Percentiles rank a stretch among this genome's conserved stretches.
These are phyloP conservation scores for Chlamydomonas schloesseri DNA, from an alignment of 139 green algal species.

Conservation along the genomic window DNA sequence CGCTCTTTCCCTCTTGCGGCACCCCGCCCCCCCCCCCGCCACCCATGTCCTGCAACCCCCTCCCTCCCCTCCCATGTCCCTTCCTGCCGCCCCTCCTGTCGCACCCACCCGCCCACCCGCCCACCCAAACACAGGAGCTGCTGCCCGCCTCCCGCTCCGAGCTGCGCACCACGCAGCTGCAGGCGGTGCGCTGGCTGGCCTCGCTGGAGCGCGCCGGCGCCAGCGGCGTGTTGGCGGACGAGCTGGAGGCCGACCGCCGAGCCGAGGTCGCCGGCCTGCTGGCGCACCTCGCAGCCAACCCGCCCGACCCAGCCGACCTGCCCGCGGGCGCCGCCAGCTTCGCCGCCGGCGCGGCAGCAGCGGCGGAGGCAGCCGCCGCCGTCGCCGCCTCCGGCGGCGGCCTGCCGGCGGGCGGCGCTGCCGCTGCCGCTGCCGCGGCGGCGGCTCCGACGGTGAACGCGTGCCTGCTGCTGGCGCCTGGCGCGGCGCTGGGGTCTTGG, in stretches of 20 bases:
- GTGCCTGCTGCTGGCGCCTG: constrained; percentile 12
- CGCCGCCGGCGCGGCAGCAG: neutral
- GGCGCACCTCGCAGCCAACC: neutral
- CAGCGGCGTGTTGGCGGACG: constrained; percentile 92
- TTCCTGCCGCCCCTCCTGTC: neutral
- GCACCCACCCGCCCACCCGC: neutral
- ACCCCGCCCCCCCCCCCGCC: too few species aligned
- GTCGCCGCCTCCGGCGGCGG: neutral
- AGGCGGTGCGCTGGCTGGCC: constrained; percentile 89
- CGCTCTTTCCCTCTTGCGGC: too few species aligned
- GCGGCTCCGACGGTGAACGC: neutral
- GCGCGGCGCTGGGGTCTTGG: neutral
- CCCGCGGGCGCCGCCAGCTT: neutral
- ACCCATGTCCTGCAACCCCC: too few species aligned
- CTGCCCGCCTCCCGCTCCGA: constrained; percentile 82
- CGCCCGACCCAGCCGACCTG: neutral
- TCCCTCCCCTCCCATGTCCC: too few species aligned
- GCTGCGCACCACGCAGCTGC: constrained; percentile 89
- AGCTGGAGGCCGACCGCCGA: constrained; percentile 75
- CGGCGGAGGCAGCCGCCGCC: neutral
- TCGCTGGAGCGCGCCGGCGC: constrained; percentile 88
- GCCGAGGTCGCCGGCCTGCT: constrained; percentile 20
- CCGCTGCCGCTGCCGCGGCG: neutral
- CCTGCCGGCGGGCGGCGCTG: neutral
- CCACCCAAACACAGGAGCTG: constrained; percentile 64